Base-by-base conservation (phyloP, 345 rosid species). In the Litchi chinensis region DNA sequence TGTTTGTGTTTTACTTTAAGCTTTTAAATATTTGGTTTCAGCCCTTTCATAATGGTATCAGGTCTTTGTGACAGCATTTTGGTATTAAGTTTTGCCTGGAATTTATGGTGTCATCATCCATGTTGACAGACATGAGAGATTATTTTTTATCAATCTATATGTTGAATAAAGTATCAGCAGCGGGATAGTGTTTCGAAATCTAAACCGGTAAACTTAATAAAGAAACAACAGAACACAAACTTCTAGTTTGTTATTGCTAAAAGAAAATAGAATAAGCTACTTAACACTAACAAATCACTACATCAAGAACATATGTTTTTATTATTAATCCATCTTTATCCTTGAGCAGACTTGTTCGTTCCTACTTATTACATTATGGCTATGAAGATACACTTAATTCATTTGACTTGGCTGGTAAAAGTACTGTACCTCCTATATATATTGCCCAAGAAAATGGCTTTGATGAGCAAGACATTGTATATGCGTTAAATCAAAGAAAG, bases 361-460 rank as follows among this genome's bases (percentile, higher is more conserved):
- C 97, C 62, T 96, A 94, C 86, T 85, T 96, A 78, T 79, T 93
- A 79, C 99, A 96, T 85, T 93, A 93, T 80, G 99, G 98, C 60
- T 96, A 94, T 67, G 95, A 92, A 82, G 98, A 93, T 81, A 94
- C 98, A n/a, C 93, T 96, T 74, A 81, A 88, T 83, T 90, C 95
- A 78, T 96, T 96, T 85, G 92, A 93, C 83, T 79, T 90, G 88
- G 97, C 97, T 74, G 81, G 90, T 83, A 84, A 87, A 86, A 93
- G 84, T 83, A 86, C 88, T 50, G 81, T 88, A 78, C 97, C 99
- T 83, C 92, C 99, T 19, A 79, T 93, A 71, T 56, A 60, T 83
- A 64, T 89, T 76, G 87, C 88, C 79, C 89, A 85, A 85, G 94
- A 86, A 74, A 92, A 91, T 79, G 93, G 91, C 79, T 83, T 79